phyloP scores from a whole-genome alignment of 2,329 filamentous ascomycete species.

The Xylaria sp. region DNA sequence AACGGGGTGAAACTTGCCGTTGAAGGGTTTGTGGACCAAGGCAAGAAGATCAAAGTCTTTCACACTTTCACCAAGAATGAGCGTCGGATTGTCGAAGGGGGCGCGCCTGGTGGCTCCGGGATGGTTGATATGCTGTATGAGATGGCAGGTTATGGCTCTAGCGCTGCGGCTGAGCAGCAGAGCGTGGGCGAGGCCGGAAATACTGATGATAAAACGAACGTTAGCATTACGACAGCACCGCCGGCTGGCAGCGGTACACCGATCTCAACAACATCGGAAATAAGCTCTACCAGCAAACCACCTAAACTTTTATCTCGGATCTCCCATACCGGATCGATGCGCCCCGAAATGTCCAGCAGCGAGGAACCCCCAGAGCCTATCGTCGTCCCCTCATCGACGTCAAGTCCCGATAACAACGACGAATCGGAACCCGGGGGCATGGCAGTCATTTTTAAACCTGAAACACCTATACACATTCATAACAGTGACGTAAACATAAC shows the following conservation, averaged over 20 bases:
- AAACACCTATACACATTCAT: slow-evolving; percentile 73
- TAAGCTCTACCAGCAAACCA: slow-evolving; percentile 26
- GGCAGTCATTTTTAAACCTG: slow-evolving; percentile 81
- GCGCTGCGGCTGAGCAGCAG: slow-evolving; percentile 49
- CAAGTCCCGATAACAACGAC: slow-evolving; percentile 42
- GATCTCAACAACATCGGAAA: slow-evolving; percentile 30
- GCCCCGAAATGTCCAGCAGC: slow-evolving; percentile 12
- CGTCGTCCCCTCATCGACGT: slow-evolving; percentile 39
- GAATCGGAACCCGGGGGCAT: slow-evolving; percentile 70
- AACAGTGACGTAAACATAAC: slow-evolving; percentile 91
- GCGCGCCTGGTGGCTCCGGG: slow-evolving; percentile 61
- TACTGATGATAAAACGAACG: slow-evolving; percentile 27
- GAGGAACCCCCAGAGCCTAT: slow-evolving; percentile 17
- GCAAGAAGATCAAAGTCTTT: slow-evolving; percentile 83
- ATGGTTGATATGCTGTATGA: slow-evolving; percentile 65
- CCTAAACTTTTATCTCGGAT: slow-evolving; percentile 42
- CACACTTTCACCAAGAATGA: slow-evolving; percentile 83
- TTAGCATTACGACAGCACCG: slow-evolving; percentile 22
- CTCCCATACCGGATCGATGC: slow-evolving; percentile 30
- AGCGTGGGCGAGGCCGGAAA: slow-evolving; percentile 52
- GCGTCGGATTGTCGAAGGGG: slow-evolving; percentile 72
- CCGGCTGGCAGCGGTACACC: slow-evolving; percentile 32
- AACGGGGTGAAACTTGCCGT: slow-evolving; percentile 89
- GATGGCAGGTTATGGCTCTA: slow-evolving; percentile 57
- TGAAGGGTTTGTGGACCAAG: slow-evolving; percentile 88